Conservation (phyloP, 2,329 filamentous ascomycete species). For the Beauveria bassiana region DNA sequence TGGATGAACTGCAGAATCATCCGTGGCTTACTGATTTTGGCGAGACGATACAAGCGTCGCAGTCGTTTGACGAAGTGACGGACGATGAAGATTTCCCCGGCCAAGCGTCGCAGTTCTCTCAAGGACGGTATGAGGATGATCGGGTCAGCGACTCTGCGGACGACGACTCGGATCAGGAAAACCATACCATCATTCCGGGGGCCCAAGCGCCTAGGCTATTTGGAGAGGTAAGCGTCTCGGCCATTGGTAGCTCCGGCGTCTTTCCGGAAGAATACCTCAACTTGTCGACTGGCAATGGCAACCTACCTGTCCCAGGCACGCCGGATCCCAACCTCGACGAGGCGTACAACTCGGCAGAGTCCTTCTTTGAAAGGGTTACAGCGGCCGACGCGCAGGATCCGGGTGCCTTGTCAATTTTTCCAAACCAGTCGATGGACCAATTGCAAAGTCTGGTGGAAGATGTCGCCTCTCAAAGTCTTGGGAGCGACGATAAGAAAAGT, state of each 20-base stretch:
- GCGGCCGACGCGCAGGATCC: slow-evolving; percentile 18
- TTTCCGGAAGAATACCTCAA: slow-evolving; percentile 42
- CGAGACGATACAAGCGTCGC: slow-evolving; percentile 26
- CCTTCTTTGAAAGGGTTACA: slow-evolving; percentile 21
- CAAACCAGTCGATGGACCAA: slow-evolving; percentile 38
- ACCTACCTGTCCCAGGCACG: slow-evolving; percentile 33
- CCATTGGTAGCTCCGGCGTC: slow-evolving; percentile 44
- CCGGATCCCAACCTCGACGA: slow-evolving; percentile 35
- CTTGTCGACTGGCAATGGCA: slow-evolving; percentile 35
- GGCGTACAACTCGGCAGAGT: slow-evolving; percentile 37
- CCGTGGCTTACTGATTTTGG: slow-evolving; percentile 55
- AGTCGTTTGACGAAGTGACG: slow-evolving; percentile 53
- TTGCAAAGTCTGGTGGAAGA: slow-evolving; percentile 44
- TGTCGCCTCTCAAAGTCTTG: slow-evolving; percentile 49
- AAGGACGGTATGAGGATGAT: slow-evolving; percentile 26
- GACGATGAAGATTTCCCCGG: slow-evolving; percentile 53
- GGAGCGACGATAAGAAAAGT: slow-evolving; percentile 32
- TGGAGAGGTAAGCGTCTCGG: slow-evolving; percentile 48
- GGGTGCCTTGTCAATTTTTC: slow-evolving; percentile 28
- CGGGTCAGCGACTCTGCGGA: slow-evolving; percentile 35
- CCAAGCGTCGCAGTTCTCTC: slow-evolving; percentile 50
- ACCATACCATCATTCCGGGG: slow-evolving; percentile 56
- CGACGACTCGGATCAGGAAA: slow-evolving; percentile 76
- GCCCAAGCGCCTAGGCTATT: slow-evolving; percentile 38
- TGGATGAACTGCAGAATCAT: slow-evolving; percentile 61